Evolutionary conservation across 2,329 filamentous ascomycete species (phyloP), one percentile per base, ranked within the genome.

Genomic region (Diaporthe citrichinensis): DNA sequence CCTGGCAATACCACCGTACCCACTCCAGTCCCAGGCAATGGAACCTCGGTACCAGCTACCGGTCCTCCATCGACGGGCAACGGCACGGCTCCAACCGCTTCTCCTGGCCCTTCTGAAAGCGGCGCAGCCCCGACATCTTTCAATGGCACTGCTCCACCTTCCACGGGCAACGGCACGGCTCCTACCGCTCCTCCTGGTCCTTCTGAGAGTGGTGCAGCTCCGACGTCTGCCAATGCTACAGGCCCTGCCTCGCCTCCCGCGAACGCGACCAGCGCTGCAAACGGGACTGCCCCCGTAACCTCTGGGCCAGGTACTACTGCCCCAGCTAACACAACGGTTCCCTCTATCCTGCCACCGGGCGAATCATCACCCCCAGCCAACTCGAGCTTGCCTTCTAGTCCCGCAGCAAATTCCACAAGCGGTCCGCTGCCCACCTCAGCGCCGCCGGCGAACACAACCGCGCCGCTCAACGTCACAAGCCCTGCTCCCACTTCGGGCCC

Each of bases 401-500:
- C 76, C 41, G 53, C 73, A 23, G 69, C 69, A 53, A 77, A 77
- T 69, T 44, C 51, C 51, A 77, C 76, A 55, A 55, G 71, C 8
- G 28, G 58, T 3, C 36, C 49, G 15, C 28, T 65, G 39, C 46
- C 71, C 14, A 34, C 62, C 23, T 55, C 76, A 53, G 49, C 28
- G 31, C 62, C 73, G n/a, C 36, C 75, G 1, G 49, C 46, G 28
- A 76, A 74, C 59, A 58, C 73, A n/a, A 76, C 59, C 59, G 28
- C 73, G 31, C 39, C 69, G 25, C n/a, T 46, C 25, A 76, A 76
- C 10, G 41, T 34, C 44, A 75, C 69, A 14, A 69, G 65, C 39
- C 62, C 74, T n/a, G 62, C 74, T 28, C 71, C 76, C 31, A 71
- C 69, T 9, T 10, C 73, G 9, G 65, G 62, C n/a, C 15, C 44